phyloP scores from a whole-genome alignment of 495 filamentous ascomycete genomes.

The Daldinia caldariorum region DNA sequence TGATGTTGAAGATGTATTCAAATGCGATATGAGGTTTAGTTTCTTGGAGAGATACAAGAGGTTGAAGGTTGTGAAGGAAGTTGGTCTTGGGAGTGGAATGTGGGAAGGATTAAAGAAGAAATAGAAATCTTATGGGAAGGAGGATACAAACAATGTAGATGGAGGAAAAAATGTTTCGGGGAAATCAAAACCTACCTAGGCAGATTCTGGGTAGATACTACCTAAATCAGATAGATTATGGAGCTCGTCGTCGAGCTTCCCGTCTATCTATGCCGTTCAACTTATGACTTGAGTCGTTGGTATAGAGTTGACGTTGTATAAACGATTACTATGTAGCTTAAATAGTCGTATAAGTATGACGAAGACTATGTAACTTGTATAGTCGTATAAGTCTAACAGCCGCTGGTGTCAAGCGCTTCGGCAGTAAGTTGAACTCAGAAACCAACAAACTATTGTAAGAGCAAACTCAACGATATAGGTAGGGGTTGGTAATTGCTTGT shows the following conservation, averaged over 20 bases:
- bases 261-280: neutral
- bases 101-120: neutral
- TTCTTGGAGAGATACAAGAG: neutral
- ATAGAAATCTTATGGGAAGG: neutral
- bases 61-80: neutral
- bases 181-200: neutral
- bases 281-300: neutral
- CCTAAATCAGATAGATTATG: neutral
- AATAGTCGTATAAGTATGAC: neutral
- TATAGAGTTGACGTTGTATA: neutral
- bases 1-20: neutral
- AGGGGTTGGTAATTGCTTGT: neutral
- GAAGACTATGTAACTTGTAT: too few relatives aligned
- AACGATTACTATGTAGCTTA: neutral
- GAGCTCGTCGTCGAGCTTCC: neutral
- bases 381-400: neutral
- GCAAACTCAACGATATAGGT: neutral
- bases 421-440: neutral
- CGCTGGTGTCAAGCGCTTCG: too few relatives aligned
- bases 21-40: neutral
- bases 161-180: neutral
- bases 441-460: neutral
- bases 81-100: neutral
- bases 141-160: neutral
- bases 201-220: neutral